Evolutionary conservation across 2,329 filamentous ascomycete genomes (phyloP).

Genomic region (Lizonia empirigonia): DNA sequence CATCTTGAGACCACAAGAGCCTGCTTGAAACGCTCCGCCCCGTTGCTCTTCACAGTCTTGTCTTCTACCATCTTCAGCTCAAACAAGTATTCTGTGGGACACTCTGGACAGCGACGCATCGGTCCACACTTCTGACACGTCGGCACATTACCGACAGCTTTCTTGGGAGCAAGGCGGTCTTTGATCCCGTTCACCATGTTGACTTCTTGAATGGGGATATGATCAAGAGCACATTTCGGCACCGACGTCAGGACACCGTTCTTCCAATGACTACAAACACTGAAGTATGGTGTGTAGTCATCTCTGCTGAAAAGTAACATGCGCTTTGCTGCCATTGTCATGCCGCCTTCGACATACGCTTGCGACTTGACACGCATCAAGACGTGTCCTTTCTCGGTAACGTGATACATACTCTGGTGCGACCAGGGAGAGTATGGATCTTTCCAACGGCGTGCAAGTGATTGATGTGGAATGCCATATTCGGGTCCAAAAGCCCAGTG

Average conservation of each 20-base stretch:
- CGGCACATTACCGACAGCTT: conserved; percentile 54
- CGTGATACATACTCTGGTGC: conserved; percentile 59
- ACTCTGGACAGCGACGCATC: conserved; percentile 65
- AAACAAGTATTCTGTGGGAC: conserved; percentile 66
- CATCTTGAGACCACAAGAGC: conserved; percentile 66
- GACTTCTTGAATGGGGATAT: conserved; percentile 58
- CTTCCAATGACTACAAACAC: conserved; percentile 66
- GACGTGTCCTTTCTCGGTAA: conserved; percentile 59
- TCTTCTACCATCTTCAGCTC: conserved; percentile 66
- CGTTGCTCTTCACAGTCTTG: conserved; percentile 47
- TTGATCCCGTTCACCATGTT: conserved; percentile 51
- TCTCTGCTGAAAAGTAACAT: conserved; percentile 64
- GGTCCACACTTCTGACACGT: conserved; percentile 63
- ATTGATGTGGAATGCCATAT: conserved; percentile 35
- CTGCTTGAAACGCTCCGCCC: conserved; percentile 60
- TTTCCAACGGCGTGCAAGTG: conserved; percentile 61
- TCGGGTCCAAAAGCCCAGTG: conserved; percentile 55
- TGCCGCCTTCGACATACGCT: conserved; percentile 55
- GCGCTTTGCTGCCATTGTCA: conserved; percentile 59
- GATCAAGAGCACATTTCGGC: conserved; percentile 65
- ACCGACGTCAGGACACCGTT: conserved; percentile 65
- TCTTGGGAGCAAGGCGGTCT: conserved; percentile 28
- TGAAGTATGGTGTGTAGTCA: conserved; percentile 68
- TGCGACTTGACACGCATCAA: conserved; percentile 64
- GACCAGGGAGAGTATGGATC: conserved; percentile 58